These are phyloP conservation scores for Hemisphaericaspora lyxosophila DNA, from an alignment of 1,139 yeast genomes.

Conservation along the genomic window DNA sequence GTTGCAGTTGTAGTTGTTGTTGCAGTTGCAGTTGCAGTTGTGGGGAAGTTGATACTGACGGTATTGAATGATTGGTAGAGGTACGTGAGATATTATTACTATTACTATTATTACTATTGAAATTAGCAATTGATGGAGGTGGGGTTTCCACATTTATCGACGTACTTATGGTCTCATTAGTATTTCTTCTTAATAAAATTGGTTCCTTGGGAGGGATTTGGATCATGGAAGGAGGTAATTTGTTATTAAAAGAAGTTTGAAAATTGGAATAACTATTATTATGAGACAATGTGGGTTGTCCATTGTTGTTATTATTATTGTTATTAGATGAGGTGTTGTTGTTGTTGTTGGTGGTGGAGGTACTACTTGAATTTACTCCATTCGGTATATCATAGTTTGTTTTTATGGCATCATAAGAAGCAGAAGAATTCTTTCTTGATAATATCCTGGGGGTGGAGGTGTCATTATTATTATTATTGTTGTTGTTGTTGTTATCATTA, in stretches of 20 bases:
- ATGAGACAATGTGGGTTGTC: constrained; percentile 13
- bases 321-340: not conserved
- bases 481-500: constrained; percentile 13
- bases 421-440: constrained; percentile 41
- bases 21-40: constrained; percentile 21
- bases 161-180: constrained; percentile 26
- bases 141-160: constrained; percentile 13
- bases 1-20: not conserved
- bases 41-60: constrained; percentile 20
- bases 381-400: constrained; percentile 15
- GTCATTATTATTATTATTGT: constrained; percentile 11
- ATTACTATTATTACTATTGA: constrained; percentile 11
- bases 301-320: constrained; percentile 2
- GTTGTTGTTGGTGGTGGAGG: constrained; percentile 11
- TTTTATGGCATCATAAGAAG: constrained; percentile 1
- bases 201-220: constrained; percentile 70
- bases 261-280: constrained; percentile 13
- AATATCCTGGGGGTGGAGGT: constrained; percentile 33
- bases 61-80: constrained; percentile 36
- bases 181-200: constrained; percentile 48
- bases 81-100: constrained; percentile 24
- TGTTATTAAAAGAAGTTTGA: constrained; percentile 18
- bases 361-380: constrained; percentile 11
- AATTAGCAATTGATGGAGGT: constrained; percentile 7
- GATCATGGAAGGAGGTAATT: constrained; percentile 67